These are phyloP conservation scores for Thermomucor indicae-seudaticae DNA, from an alignment of 371 early-diverging fungal species.

Conservation along the genomic window DNA sequence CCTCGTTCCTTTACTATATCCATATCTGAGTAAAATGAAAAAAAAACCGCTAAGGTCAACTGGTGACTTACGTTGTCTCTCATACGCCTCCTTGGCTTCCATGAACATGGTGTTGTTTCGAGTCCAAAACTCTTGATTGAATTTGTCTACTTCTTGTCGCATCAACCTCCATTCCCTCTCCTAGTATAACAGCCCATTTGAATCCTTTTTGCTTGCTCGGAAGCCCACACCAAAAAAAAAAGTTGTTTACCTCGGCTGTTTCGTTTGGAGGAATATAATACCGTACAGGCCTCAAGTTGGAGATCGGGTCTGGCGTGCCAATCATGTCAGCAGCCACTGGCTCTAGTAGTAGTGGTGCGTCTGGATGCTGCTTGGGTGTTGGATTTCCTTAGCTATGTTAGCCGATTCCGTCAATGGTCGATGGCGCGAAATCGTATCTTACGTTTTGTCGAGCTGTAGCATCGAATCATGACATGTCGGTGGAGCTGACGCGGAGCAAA, in stretches of 20 bases:
- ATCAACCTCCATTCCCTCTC: constrained; percentile 52
- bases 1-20: constrained; percentile 28
- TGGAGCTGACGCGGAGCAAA: too few relatives aligned
- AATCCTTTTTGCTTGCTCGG: background rate
- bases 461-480: too few relatives aligned
- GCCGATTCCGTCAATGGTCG: too few relatives aligned
- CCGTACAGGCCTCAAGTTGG: constrained; percentile 68
- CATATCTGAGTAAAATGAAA: too few relatives aligned
- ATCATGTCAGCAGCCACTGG: constrained; percentile 52
- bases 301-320: constrained; percentile 67
- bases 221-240: background rate
- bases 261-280: constrained; percentile 61
- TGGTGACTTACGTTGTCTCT: constrained; percentile 49
- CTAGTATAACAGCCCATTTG: constrained; percentile 3
- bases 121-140: constrained; percentile 75
- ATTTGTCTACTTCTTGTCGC: constrained; percentile 54
- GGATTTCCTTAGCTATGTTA: too few relatives aligned
- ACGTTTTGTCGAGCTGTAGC: too few relatives aligned
- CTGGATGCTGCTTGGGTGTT: too few relatives aligned
- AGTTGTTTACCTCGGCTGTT: constrained; percentile 39
- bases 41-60: too few relatives aligned
- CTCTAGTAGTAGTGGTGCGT: too few relatives aligned
- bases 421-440: too few relatives aligned
- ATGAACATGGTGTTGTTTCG: constrained; percentile 67
- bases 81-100: constrained; percentile 62